phyloP scores from a whole-genome alignment of 1,284 basidiomycete genomes.

The Ceratobasidium papillatum region DNA sequence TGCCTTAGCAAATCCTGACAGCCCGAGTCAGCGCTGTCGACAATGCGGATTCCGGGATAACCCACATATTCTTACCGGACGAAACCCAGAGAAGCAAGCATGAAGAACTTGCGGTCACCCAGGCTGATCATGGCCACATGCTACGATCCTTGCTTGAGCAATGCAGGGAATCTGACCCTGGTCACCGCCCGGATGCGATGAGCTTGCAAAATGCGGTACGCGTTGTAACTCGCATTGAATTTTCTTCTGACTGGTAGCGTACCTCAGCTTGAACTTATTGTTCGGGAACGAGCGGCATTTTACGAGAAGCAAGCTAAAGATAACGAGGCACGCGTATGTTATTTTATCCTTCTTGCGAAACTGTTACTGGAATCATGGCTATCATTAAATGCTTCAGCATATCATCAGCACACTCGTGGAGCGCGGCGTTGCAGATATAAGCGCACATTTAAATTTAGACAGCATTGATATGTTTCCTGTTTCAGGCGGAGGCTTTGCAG shows the following conservation, averaged over 20 bases:
- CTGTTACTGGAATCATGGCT: no score
- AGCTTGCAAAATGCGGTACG: background rate
- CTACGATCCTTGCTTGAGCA: conserved; percentile 1
- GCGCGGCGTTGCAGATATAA: background rate
- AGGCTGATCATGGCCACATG: background rate
- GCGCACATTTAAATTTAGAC: background rate
- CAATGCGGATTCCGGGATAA: background rate
- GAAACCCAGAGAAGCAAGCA: background rate
- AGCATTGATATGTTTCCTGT: background rate
- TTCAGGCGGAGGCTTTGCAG: background rate
- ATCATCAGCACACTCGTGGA: background rate
- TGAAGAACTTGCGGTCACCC: background rate
- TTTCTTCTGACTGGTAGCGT: no score
- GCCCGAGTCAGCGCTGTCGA: no score
- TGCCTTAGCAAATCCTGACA: no score
- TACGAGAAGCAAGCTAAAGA: no score
- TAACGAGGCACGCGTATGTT: no score
- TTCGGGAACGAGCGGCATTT: no score
- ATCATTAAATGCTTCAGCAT: no score
- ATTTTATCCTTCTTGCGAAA: no score
- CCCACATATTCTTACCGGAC: background rate
- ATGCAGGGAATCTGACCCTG: background rate
- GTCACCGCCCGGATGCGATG: background rate
- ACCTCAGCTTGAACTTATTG: no score
- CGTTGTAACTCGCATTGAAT: no score